A percentile compares a stretch with the other conserved stretches of the same genome.
Conservation (phyloP, 2,329 filamentous ascomycete genomes). For the Curvularia lunata region DNA sequence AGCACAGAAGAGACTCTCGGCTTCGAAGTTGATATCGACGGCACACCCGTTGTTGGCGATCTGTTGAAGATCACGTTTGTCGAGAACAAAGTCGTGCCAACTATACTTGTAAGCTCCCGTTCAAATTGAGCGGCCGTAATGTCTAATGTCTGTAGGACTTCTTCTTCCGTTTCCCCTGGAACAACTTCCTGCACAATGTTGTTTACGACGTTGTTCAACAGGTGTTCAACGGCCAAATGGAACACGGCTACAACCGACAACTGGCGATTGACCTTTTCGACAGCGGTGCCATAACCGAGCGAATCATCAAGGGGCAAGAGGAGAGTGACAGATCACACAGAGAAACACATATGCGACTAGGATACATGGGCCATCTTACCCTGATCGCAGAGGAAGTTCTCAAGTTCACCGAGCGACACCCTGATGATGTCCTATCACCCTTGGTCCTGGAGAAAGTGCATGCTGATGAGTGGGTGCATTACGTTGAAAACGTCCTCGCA, state of each 20-base stretch:
- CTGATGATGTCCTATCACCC: constrained; percentile 83
- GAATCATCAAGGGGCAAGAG: constrained; percentile 89
- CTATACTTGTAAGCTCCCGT: constrained; percentile 77
- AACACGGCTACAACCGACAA: constrained; percentile 88
- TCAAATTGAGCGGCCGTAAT: neutral
- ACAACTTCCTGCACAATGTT: constrained; percentile 98
- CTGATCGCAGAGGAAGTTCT: constrained; percentile 98
- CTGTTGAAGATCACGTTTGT: constrained; percentile 96
- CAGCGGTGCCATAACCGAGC: constrained; percentile 83
- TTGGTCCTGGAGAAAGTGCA: constrained; percentile 86
- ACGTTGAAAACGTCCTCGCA: constrained; percentile 89
- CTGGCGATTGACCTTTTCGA: constrained; percentile 94
- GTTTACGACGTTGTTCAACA: constrained; percentile 99
- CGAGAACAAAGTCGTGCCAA: constrained; percentile 90
- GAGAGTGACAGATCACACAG: constrained; percentile 85
- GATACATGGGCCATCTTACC: constrained; percentile 98
- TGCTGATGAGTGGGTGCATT: constrained; percentile 89
- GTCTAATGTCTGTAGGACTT: constrained; percentile 70
- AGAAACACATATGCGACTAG: constrained; percentile 85
- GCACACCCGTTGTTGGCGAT: constrained; percentile 86
- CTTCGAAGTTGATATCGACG: constrained; percentile 66
- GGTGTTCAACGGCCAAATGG: constrained; percentile 98
- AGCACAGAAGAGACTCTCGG: constrained; percentile 45
- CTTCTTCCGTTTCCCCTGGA: constrained; percentile 99
- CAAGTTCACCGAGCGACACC: constrained; percentile 95